These are phyloP conservation scores for Aspergillus hancockii DNA, from an alignment of 495 filamentous ascomycete genomes.

Conservation along the genomic window DNA sequence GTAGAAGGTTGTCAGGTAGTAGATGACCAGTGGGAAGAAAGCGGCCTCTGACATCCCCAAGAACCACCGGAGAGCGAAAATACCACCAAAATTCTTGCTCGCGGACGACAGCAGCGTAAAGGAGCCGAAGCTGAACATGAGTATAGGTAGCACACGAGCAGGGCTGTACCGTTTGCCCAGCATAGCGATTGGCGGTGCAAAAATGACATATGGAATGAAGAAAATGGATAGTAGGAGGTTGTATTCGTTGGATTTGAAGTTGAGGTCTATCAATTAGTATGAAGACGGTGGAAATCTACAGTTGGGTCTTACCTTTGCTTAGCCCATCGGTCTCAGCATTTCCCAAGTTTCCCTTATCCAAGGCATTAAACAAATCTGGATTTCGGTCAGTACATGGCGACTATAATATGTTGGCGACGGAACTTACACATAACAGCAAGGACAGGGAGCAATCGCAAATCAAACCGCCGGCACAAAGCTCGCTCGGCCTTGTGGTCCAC, in stretches of 20 bases:
- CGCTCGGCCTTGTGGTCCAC: constrained; percentile 56
- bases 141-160: constrained; percentile 59
- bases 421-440: constrained; percentile 63
- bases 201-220: constrained; percentile 76
- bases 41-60: constrained; percentile 72
- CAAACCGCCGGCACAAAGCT: constrained; percentile 64
- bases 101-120: constrained; percentile 58
- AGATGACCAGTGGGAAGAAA: constrained; percentile 72
- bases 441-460: constrained; percentile 61
- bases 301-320: constrained; percentile 36
- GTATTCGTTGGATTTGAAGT: constrained; percentile 64
- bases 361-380: constrained; percentile 57
- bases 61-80: constrained; percentile 59
- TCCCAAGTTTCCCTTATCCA: constrained; percentile 69
- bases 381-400: not conserved
- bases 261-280: constrained; percentile 39
- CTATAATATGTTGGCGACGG: not conserved
- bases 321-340: constrained; percentile 71
- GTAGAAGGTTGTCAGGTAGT: constrained; percentile 67
- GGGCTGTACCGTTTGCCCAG: constrained; percentile 68
- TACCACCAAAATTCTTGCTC: constrained; percentile 61
- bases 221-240: constrained; percentile 73
- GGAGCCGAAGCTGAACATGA: constrained; percentile 68
- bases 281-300: not conserved
- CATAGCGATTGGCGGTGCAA: constrained; percentile 66